Evolutionary conservation across 148 eudicot genomes (phyloP), one percentile per base, ranked within the genome.

Genomic region (Rhododendron griersonianum): DNA sequence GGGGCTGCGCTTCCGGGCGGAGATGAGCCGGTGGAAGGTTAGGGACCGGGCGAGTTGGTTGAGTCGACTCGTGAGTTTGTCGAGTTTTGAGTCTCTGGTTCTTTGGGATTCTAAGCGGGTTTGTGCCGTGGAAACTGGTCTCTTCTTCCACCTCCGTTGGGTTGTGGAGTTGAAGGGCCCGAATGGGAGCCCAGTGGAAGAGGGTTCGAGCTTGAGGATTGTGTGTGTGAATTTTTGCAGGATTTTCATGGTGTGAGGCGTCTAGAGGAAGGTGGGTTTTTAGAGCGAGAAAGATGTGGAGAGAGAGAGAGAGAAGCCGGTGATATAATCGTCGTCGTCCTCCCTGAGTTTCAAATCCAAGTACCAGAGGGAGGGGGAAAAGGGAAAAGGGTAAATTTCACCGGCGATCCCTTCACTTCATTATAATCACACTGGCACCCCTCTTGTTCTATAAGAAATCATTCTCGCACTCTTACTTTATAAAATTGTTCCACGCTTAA

Each of bases 31-130:
- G 94, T 91, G 89, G 92, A 95, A 90, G 51, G 81, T 86, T 89
- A 91, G 93, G 84, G 92, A 89, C 86, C 91, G 89, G 51, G 53
- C 91, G 82, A 95, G 90, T 35, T 92, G 91, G 87, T 89, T 86
- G 86, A 67, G 81, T 2, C 82, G 90, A 82, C 79, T 8, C 6
- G 84, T 87, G 14, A 93, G 80, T 1, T 69, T 86, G 86, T 95
- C 97, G 75, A 95, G 92, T 78, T 92, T 93, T 11, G 88, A 88
- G 92, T 94, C 98, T 33, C 93, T 87, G 89, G 93, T 93, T 82
- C 96, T 71, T 71, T 71, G 92, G 86, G 78, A 86, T 83, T 95
- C 93, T 30, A 94, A 78, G 23, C 98, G 97, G 89, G 94, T 92
- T 87, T 89, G 96, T 18, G 98, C 97, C 0, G 96, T 94, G 85